Conservation (phyloP, 2,329 filamentous ascomycete species). For the Periconia sp. region DNA sequence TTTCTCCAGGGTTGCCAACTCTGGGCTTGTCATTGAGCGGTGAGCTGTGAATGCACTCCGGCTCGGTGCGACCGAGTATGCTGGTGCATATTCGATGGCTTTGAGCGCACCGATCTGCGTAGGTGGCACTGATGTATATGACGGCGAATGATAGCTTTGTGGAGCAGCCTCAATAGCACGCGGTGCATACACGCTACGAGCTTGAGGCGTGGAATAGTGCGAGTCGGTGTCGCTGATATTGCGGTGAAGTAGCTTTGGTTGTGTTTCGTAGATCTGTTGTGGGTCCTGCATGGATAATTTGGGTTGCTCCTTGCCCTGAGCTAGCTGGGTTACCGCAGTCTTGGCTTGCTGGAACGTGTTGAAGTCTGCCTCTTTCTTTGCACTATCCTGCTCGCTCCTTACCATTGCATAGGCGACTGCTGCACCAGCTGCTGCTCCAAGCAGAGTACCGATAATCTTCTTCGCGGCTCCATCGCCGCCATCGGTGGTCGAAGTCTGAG, state of each 20-base stretch:
- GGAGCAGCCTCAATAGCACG: conserved; percentile 50
- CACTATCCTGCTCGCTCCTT: conserved; percentile 61
- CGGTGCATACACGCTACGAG: conserved; percentile 24
- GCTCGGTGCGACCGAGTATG: conserved; percentile 35
- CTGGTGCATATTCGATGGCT: conserved; percentile 44
- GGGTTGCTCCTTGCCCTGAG: conserved; percentile 39
- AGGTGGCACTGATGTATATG: conserved; percentile 33
- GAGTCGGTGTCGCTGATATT: conserved; percentile 46
- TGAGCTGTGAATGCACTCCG: conserved; percentile 31
- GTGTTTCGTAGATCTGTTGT: conserved; percentile 37
- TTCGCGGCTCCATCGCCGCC: conserved; percentile 61
- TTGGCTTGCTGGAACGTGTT: conserved; percentile 41
- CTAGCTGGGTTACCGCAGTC: conserved; percentile 32
- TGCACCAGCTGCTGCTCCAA: conserved; percentile 80
- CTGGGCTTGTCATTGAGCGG: conserved; percentile 39
- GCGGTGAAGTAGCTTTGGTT: conserved; percentile 41
- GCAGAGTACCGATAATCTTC: conserved; percentile 74
- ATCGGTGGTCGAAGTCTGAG: conserved; percentile 32
- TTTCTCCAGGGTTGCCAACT: conserved; percentile 31
- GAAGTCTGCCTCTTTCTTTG: conserved; percentile 51
- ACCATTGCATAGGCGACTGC: conserved; percentile 78
- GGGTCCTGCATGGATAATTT: conserved; percentile 36
- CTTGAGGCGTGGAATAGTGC: conserved; percentile 32
- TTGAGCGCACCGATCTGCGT: conserved; percentile 27
- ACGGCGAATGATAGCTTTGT: conserved; percentile 41